Evolutionary conservation across 2,329 filamentous ascomycete species (phyloP).

Genomic region (Coniochaeta sp.): DNA sequence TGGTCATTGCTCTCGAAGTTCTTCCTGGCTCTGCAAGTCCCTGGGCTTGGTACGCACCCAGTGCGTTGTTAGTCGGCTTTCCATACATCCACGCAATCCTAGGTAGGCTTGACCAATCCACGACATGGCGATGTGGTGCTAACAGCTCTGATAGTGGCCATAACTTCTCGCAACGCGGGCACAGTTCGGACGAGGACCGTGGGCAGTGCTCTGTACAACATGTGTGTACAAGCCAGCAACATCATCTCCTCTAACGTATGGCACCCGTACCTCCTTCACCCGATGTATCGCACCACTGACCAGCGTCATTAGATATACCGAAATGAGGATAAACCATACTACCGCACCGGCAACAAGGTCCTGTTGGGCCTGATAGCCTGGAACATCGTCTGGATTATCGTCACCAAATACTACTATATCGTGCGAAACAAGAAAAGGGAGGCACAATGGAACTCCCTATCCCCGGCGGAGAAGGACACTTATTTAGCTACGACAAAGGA

Average conservation of each 20-base stretch:
- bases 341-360: constrained; percentile 31
- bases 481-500: constrained; percentile 33
- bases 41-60: constrained; percentile 40
- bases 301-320: constrained; percentile 18
- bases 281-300: not conserved
- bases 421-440: constrained; percentile 20
- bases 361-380: constrained; percentile 29
- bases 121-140: not conserved
- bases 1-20: constrained; percentile 36
- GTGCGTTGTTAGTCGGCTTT: constrained; percentile 36
- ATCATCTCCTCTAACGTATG: constrained; percentile 33
- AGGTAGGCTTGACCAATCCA: constrained; percentile 12
- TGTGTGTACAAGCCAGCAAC: constrained; percentile 36
- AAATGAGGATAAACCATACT: constrained; percentile 38
- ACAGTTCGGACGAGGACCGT: constrained; percentile 56
- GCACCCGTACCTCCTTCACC: not conserved
- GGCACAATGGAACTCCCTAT: constrained; percentile 19
- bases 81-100: constrained; percentile 33
- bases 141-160: constrained; percentile 38
- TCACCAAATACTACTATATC: constrained; percentile 23
- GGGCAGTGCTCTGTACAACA: constrained; percentile 54
- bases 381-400: constrained; percentile 23
- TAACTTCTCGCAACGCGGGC: constrained; percentile 55
- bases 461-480: constrained; percentile 22
- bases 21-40: constrained; percentile 22